phyloP scores from a whole-genome alignment of 2,329 filamentous ascomycete genomes.

The Fusarium sp. region DNA sequence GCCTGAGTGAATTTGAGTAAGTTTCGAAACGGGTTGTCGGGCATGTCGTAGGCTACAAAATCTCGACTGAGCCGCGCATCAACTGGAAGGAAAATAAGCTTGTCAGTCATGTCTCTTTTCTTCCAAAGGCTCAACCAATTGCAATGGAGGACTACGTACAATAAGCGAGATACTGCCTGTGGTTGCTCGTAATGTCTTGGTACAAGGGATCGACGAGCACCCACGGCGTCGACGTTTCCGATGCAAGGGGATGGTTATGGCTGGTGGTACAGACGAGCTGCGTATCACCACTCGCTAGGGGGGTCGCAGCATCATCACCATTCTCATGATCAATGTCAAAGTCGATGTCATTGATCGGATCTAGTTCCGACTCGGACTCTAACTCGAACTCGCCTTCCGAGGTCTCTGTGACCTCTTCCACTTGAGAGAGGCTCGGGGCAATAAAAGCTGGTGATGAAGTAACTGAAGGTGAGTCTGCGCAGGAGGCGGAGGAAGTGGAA shows the following conservation, averaged over 20 bases:
- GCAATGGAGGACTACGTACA: constrained; percentile 50
- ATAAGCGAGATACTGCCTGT: constrained; percentile 59
- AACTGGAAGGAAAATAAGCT: constrained; percentile 52
- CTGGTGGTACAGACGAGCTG: constrained; percentile 49
- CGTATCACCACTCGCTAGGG: constrained; percentile 39
- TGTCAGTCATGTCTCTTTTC: constrained; percentile 40
- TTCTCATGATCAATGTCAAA: constrained; percentile 15
- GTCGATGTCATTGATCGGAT: constrained; percentile 16
- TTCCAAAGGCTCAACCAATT: constrained; percentile 12
- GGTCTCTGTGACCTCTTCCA: constrained; percentile 31
- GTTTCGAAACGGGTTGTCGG: constrained; percentile 62
- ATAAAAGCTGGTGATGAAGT: constrained; percentile 34
- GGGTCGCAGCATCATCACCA: constrained; percentile 30
- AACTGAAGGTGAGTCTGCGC: constrained; percentile 32
- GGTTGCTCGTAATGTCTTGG: constrained; percentile 66
- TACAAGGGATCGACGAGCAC: constrained; percentile 59
- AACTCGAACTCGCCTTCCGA: constrained; percentile 37
- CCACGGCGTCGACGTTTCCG: constrained; percentile 52
- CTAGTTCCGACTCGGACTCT: constrained; percentile 22
- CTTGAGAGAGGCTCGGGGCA: constrained; percentile 32
- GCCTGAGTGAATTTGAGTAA: constrained; percentile 58
- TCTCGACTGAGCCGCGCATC: constrained; percentile 65
- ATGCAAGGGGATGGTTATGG: constrained; percentile 36
- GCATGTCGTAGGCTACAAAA: constrained; percentile 62
- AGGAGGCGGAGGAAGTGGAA: constrained; percentile 31